These are phyloP conservation scores for Bruguiera hainesii DNA, from an alignment of 441 rosid species.

Conservation along the genomic window DNA sequence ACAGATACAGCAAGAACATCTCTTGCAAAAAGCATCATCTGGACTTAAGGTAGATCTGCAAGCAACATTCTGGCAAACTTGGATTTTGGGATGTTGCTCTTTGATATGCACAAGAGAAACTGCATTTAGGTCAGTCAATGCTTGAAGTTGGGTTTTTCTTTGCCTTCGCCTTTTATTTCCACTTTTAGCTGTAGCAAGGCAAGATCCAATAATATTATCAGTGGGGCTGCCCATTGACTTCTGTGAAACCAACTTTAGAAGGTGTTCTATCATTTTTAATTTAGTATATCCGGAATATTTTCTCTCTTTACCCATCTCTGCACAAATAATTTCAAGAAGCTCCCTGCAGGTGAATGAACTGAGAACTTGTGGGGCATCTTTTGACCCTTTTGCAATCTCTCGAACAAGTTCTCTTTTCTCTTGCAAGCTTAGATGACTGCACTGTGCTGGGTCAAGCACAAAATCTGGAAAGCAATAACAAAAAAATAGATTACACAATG, in stretches of 20 bases:
- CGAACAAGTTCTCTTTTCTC: conserved; percentile 83
- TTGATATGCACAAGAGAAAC: conserved; percentile 28
- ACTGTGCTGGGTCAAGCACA: conserved; percentile 49
- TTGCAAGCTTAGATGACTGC: conserved; percentile 57
- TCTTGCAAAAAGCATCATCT: conserved; percentile 67
- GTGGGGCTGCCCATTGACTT: conserved; percentile 44
- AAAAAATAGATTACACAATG: background rate
- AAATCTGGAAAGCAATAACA: conserved; percentile 30
- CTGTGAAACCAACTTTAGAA: conserved; percentile 67
- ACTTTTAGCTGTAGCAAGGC: conserved; percentile 30
- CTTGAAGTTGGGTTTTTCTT: conserved; percentile 49
- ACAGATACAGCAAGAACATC: conserved; percentile 94
- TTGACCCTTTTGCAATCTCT: conserved; percentile 58
- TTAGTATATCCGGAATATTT: conserved; percentile 91
- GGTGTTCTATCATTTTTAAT: conserved; percentile 79
- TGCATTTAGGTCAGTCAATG: conserved; percentile 39
- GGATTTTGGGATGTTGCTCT: conserved; percentile 27
- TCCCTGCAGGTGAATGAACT: conserved; percentile 91
- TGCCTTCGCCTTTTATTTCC: conserved; percentile 63
- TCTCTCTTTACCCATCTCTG: conserved; percentile 96
- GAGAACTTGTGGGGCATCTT: conserved; percentile 58
- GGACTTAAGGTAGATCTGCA: conserved; percentile 66
- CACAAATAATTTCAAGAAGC: conserved; percentile 83
- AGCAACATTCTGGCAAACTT: conserved; percentile 74
- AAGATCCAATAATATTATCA: conserved; percentile 29